These are phyloP conservation scores for Phoma sp. DNA, from an alignment of 2,329 filamentous ascomycete species.

Conservation along the genomic window DNA sequence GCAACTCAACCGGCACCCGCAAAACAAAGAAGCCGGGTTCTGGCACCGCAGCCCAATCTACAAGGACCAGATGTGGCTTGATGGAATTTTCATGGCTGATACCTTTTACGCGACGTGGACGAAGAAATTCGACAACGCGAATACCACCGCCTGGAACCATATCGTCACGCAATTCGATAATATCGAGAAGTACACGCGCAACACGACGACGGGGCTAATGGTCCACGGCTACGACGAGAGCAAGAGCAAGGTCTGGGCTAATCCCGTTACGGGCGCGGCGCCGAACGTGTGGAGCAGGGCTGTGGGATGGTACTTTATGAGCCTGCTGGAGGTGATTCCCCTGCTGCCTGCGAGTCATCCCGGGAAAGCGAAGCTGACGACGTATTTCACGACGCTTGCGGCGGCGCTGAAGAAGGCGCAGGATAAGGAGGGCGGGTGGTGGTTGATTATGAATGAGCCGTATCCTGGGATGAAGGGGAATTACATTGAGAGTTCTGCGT, in stretches of 20 bases:
- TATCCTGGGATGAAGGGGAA: constrained; percentile 57
- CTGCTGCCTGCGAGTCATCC: constrained; percentile 46
- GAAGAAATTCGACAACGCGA: constrained; percentile 34
- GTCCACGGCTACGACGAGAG: constrained; percentile 36
- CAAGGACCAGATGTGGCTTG: constrained; percentile 62
- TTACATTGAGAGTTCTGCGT: constrained; percentile 65
- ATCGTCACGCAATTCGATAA: constrained; percentile 31
- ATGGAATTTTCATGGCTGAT: constrained; percentile 54
- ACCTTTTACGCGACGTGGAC: constrained; percentile 42
- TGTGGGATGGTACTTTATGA: constrained; percentile 37
- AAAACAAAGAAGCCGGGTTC: constrained; percentile 59
- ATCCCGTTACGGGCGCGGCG: constrained; percentile 29
- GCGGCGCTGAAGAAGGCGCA: constrained; percentile 49
- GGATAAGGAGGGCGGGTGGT: constrained; percentile 60
- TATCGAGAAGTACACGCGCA: constrained; percentile 29
- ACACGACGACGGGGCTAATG: constrained; percentile 24
- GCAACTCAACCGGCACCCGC: constrained; percentile 56
- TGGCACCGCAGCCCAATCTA: constrained; percentile 58
- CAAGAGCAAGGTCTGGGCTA: constrained; percentile 32
- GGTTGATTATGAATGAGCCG: constrained; percentile 60
- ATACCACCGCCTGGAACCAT: constrained; percentile 50
- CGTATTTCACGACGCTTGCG: constrained; percentile 49
- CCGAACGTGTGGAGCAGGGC: constrained; percentile 36
- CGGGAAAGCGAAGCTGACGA: constrained; percentile 39
- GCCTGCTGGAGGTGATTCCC: constrained; percentile 55